Evolutionary conservation across 2,329 filamentous ascomycete genomes (phyloP).

Genomic region (Apiospora marii): DNA sequence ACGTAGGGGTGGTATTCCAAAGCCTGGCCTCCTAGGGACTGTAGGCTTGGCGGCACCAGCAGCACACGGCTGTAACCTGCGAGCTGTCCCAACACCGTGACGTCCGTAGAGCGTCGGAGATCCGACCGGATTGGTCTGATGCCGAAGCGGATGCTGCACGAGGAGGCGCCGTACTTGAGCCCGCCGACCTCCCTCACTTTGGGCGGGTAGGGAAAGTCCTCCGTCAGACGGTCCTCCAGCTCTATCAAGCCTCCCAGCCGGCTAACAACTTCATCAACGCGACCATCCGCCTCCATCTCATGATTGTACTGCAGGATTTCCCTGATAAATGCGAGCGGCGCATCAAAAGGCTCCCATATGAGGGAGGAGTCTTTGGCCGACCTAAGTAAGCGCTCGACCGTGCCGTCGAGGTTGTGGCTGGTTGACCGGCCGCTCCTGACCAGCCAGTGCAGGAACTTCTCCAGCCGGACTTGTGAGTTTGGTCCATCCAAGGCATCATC

Average conservation of each 20-base stretch:
- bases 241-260: conserved; percentile 27
- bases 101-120: conserved; percentile 23
- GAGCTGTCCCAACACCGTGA: conserved; percentile 30
- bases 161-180: conserved; percentile 25
- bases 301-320: conserved; percentile 30
- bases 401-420: conserved; percentile 4
- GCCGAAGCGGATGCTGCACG: conserved; percentile 31
- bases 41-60: conserved; percentile 26
- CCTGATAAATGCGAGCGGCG: conserved; percentile 30
- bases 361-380: not conserved
- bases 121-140: conserved; percentile 28
- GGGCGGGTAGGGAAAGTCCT: conserved; percentile 32
- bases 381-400: conserved; percentile 5
- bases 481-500: not conserved
- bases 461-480: not conserved
- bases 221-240: conserved; percentile 25
- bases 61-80: conserved; percentile 30
- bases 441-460: conserved; percentile 11
- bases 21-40: conserved; percentile 22
- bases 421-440: not conserved
- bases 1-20: conserved; percentile 24
- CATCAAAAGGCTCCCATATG: conserved; percentile 25
- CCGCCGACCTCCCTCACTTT: conserved; percentile 27
- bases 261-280: not conserved
- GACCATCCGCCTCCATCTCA: not conserved